These are phyloP conservation scores for Aspergillus viridinutans DNA, from an alignment of 2,329 filamentous ascomycete species.

Conservation along the genomic window DNA sequence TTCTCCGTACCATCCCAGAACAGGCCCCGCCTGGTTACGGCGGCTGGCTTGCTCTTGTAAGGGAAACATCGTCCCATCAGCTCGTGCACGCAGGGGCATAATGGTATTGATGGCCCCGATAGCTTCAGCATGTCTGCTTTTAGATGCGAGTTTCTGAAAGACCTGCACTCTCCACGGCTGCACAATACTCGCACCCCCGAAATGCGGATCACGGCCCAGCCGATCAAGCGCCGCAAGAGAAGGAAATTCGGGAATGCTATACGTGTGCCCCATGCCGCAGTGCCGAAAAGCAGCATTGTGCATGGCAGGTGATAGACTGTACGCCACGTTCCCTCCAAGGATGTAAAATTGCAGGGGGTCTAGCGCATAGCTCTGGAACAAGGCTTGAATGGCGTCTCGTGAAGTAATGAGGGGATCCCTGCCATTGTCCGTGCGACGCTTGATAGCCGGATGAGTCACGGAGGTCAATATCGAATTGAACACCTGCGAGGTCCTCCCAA, in stretches of 20 bases:
- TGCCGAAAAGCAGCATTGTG: conserved; percentile 40
- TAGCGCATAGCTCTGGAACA: conserved; percentile 40
- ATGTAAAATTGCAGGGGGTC: conserved; percentile 42
- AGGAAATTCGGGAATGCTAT: conserved; percentile 35
- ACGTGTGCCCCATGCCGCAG: conserved; percentile 38
- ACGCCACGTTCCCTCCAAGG: conserved; percentile 38
- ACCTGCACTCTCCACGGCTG: conserved; percentile 42
- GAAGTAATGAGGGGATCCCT: conserved; percentile 35
- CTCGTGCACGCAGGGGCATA: conserved; percentile 37
- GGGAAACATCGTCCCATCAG: conserved; percentile 34
- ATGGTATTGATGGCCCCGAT: conserved; percentile 45
- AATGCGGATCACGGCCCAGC: conserved; percentile 35
- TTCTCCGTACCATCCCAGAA: conserved; percentile 42
- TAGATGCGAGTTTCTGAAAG: conserved; percentile 33
- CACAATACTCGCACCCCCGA: conserved; percentile 41
- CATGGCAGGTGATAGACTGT: conserved; percentile 42
- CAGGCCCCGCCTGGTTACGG: conserved; percentile 39
- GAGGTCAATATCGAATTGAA: conserved; percentile 40
- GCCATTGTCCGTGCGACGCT: conserved; percentile 16
- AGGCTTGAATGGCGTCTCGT: conserved; percentile 33
- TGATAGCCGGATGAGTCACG: conserved; percentile 39
- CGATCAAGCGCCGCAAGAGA: conserved; percentile 36
- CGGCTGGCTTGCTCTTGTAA: conserved; percentile 39
- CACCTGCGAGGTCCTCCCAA: conserved; percentile 43
- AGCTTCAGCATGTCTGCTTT: conserved; percentile 41